Conservation (phyloP, 106 monocot species). For the Cymbidium sinense region DNA sequence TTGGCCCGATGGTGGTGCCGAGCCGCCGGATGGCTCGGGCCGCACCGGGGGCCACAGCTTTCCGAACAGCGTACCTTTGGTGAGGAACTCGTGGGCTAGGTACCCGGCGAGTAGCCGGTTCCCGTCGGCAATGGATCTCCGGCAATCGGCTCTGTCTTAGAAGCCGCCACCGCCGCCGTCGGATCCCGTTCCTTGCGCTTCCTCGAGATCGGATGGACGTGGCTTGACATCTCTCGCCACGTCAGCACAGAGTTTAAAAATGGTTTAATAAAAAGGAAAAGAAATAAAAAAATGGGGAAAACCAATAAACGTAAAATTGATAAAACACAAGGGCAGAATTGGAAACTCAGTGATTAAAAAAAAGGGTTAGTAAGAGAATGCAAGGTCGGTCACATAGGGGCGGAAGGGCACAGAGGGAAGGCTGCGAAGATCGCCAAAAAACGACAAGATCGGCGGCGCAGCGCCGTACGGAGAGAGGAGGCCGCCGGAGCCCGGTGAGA, state of each 20-base stretch:
- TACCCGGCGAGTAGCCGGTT: constrained; percentile 73
- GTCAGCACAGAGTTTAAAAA: constrained; percentile 7
- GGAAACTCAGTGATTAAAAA: not conserved
- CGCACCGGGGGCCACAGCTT: constrained; percentile 16
- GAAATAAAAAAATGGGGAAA: not conserved
- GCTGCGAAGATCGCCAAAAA: not conserved
- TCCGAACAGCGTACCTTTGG: constrained; percentile 51
- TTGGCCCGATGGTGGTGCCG: not conserved
- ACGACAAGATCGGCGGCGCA: constrained; percentile 1
- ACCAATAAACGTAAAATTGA: not conserved
- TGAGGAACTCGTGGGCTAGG: constrained; percentile 88
- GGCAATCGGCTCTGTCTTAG: not conserved
- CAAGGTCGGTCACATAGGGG: not conserved
- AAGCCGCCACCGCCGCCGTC: constrained; percentile 4
- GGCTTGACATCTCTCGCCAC: constrained; percentile 31
- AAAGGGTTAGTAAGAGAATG: not conserved
- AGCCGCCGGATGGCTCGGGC: constrained; percentile 7
- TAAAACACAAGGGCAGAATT: not conserved
- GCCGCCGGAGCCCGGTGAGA: not conserved
- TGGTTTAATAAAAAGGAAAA: not conserved
- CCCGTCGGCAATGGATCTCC: constrained; percentile 5
- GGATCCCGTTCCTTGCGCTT: constrained; percentile 59
- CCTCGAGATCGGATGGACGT: constrained; percentile 25
- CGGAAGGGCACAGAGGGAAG: not conserved
- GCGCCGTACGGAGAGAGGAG: not conserved